Conservation (phyloP, 441 rosid genomes). For the Viola pubescens region DNA sequence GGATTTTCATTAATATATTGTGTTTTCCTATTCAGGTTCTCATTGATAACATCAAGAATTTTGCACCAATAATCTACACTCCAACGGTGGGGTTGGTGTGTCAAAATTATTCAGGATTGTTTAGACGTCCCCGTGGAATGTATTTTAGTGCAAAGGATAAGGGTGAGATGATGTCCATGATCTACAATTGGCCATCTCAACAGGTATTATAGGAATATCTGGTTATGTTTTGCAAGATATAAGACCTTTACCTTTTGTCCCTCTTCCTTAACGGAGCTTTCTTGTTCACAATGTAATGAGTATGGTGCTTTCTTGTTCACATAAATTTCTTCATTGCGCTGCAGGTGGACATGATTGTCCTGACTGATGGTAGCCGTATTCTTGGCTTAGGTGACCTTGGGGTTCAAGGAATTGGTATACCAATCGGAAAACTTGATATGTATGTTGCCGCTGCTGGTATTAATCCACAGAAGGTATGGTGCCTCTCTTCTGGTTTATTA, state of each 20-base stretch:
- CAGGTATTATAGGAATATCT: conserved; percentile 36
- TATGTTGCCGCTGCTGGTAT: conserved; percentile 97
- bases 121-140: conserved; percentile 98
- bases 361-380: conserved; percentile 95
- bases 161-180: conserved; percentile 99
- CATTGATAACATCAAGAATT: conserved; percentile 87
- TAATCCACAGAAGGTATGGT: conserved; percentile 79
- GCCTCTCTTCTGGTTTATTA: conserved; percentile 4
- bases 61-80: conserved; percentile 92
- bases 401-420: conserved; percentile 95
- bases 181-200: conserved; percentile 90
- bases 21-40: conserved; percentile 53
- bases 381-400: conserved; percentile 99
- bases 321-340: conserved; percentile 10
- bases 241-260: neutral
- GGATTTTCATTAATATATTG: conserved; percentile 4
- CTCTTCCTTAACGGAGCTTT: neutral
- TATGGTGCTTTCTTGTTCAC: neutral
- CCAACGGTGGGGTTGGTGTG: conserved; percentile 97
- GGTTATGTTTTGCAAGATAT: neutral
- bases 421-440: conserved; percentile 94
- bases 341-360: conserved; percentile 97
- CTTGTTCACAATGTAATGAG: neutral
- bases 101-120: conserved; percentile 93
- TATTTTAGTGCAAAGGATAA: conserved; percentile 98